Evolutionary conservation across 257 asterid genomes (phyloP), one percentile per base, ranked within the genome.

Genomic region (Dorcoceras hygrometricum): DNA sequence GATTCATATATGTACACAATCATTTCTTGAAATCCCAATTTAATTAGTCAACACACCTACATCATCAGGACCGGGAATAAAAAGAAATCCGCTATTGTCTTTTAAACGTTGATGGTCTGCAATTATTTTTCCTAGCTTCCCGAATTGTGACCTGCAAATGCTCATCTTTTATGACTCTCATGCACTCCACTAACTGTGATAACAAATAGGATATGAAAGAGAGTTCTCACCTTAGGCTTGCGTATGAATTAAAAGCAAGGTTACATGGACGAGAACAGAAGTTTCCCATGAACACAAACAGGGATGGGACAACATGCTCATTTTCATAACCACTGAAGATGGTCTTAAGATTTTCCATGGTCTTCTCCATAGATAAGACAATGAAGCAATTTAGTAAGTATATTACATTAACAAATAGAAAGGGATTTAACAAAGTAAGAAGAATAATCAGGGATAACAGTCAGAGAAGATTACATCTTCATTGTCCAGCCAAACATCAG

Each of bases 21-120:
- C 62, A 63, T 34, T 65, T 62, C 48, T 28, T 24, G 69, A 67
- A 69, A 70, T 46, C 57, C 24, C 64, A 22, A 54, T 75, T 60
- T 64, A 67, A 57, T 69, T 65, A 67, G 54, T 63, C 51, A 59
- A 79, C 87, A 62, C 59, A 90, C 99, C 99, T 71, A 86, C 83
- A 68, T 93, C 97, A 78, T 90, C 95, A 62, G 99, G 98, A 71
- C 98, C 98, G 39, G 98, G 98, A 73, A 93, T 87, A 76, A 93
- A 93, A 39, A 94, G 91, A 80, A 94, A 94, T 69, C 76, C 82
- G 67, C 95, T 90, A 50, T 79, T 77, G 50, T 90, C 90, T 78
- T 78, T 83, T 61, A 90, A 80, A 66, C 90, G 91, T 51, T 80
- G 81, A 82, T 87, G 97, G 58, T 86, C 75, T 25, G 90, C 95